These are phyloP conservation scores for Fusarium nygamai DNA, from an alignment of 2,329 filamentous ascomycete species.

Conservation along the genomic window DNA sequence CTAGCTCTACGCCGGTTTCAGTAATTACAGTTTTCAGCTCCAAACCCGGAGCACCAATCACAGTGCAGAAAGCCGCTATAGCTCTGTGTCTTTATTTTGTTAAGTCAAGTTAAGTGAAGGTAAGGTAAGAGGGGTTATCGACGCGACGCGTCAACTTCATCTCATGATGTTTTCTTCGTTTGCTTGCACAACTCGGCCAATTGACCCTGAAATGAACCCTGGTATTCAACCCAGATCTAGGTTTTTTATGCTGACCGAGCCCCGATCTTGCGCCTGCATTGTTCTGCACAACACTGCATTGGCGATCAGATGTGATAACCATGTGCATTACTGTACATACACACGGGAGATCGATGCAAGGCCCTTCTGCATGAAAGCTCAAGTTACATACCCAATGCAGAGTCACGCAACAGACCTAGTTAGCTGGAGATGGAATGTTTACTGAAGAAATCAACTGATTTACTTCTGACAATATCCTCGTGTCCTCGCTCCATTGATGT, in stretches of 20 bases:
- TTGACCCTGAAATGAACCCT: conserved; percentile 2
- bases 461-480: background rate
- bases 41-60: conserved; percentile 29
- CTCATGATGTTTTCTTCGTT: conserved; percentile 24
- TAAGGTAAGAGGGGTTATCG: conserved; percentile 20
- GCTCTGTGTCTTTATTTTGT: conserved; percentile 1
- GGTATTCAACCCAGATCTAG: conserved; percentile 4
- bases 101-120: conserved; percentile 1
- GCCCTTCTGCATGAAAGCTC: conserved; percentile 37
- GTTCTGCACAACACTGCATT: conserved; percentile 43
- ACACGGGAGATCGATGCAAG: conserved; percentile 41
- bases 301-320: conserved; percentile 34
- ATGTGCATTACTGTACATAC: conserved; percentile 29
- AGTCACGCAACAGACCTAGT: conserved; percentile 1
- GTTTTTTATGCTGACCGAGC: conserved; percentile 13
- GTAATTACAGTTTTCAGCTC: conserved; percentile 32
- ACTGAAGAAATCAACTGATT: conserved; percentile 8
- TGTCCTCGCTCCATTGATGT: background rate
- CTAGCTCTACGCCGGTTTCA: conserved; percentile 36
- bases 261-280: conserved; percentile 28
- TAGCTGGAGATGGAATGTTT: conserved; percentile 2
- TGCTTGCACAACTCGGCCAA: conserved; percentile 1
- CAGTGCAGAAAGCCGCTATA: conserved; percentile 14
- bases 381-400: conserved; percentile 13
- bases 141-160: conserved; percentile 31